Evolutionary conservation across 345 rosid genomes (phyloP).

Genomic region (Camelina laxa): DNA sequence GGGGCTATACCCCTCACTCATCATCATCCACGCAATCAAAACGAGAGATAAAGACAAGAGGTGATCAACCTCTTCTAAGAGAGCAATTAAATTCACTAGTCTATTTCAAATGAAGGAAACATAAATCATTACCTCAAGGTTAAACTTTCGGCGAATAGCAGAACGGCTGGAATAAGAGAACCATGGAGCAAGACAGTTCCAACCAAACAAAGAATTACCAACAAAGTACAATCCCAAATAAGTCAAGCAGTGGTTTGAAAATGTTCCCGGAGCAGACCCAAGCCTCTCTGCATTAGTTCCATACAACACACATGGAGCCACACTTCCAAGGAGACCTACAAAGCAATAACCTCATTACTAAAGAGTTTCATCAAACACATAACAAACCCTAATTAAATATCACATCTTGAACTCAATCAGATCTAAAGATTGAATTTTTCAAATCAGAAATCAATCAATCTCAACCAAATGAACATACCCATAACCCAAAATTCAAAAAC

Average conservation of each 20-base stretch:
- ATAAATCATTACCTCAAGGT: constrained; percentile 74
- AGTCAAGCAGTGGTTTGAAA: constrained; percentile 78
- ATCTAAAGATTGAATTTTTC: neutral
- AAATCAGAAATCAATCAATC: constrained; percentile 19
- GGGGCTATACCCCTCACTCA: neutral
- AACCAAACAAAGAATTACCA: constrained; percentile 64
- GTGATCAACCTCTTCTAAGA: constrained; percentile 19
- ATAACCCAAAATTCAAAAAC: neutral
- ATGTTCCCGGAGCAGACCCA: constrained; percentile 73
- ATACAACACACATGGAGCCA: constrained; percentile 86
- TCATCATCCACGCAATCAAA: constrained; percentile 18
- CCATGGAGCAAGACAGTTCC: constrained; percentile 93
- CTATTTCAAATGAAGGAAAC: neutral
- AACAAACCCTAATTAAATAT: neutral
- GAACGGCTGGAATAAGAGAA: constrained; percentile 76
- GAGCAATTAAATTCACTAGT: too few relatives aligned
- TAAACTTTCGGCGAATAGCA: constrained; percentile 77
- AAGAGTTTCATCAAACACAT: constrained; percentile 22
- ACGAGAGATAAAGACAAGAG: neutral
- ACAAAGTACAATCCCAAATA: constrained; percentile 76
- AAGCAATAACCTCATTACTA: constrained; percentile 18
- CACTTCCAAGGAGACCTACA: constrained; percentile 86
- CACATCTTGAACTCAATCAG: neutral
- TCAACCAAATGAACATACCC: neutral
- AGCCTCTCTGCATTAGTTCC: constrained; percentile 94